These are phyloP conservation scores for Blastobotrys capitulatus DNA, from an alignment of 1,139 yeast species.

Conservation along the genomic window DNA sequence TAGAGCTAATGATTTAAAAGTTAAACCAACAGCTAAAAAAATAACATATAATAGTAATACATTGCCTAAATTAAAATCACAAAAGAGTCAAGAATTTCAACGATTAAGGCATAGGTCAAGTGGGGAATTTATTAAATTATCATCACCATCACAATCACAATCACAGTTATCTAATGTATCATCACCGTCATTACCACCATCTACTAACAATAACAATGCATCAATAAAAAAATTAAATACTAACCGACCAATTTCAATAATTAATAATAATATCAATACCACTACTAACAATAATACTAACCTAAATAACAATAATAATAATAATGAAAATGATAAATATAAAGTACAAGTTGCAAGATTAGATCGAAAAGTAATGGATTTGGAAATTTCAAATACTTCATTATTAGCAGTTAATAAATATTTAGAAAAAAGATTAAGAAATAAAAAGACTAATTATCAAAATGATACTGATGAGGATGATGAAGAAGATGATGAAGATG, in stretches of 20 bases:
- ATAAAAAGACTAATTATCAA: conserved; percentile 12
- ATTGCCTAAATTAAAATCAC: background rate
- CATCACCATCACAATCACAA: background rate
- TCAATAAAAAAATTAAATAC: background rate
- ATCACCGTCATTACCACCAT: background rate
- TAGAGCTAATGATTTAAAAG: conserved; percentile 8
- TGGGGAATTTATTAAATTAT: conserved; percentile 2
- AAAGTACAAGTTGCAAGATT: conserved; percentile 19
- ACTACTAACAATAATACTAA: background rate
- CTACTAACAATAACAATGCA: background rate
- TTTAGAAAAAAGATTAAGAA: conserved; percentile 24
- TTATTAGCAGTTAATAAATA: conserved; percentile 27
- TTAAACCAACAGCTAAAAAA: conserved; percentile 6
- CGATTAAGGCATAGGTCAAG: conserved; percentile 2
- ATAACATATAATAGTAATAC: conserved; percentile 2
- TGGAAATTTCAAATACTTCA: conserved; percentile 29
- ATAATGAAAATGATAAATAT: background rate
- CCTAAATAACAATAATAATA: background rate
- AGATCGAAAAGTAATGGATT: conserved; percentile 27
- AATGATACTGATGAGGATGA: conserved; percentile 9
- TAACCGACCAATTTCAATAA: background rate
- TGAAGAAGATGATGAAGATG: conserved; percentile 10
- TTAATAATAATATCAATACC: background rate
- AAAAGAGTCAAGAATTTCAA: conserved; percentile 1
- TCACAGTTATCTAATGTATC: too few species aligned